Evolutionary conservation across 805 yeast genomes (phyloP), one percentile per base, ranked within the genome.

Genomic region (Kluyveromyces lactis): DNA sequence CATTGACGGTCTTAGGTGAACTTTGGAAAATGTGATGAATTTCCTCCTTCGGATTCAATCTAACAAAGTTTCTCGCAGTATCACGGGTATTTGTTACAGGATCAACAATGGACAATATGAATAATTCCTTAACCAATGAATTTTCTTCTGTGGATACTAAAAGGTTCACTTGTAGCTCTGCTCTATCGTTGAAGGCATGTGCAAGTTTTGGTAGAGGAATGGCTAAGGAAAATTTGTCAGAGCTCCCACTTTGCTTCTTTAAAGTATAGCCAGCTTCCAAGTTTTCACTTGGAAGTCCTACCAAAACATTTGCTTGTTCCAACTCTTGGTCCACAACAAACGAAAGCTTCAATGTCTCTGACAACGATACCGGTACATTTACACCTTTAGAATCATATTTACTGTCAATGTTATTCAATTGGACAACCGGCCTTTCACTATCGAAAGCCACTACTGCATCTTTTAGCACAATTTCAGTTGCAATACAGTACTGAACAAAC

Each of bases 1-100:
- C 60, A 40, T 72, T 63, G 10, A 75, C 77, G 26, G 79, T 73
- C 26, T 59, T 59, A 16, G 78, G 75, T n/a, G 72, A 73, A 3
- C 61, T 56, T 40, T 67, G 69, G 65, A 86, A 86, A 27, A 62
- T 55, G 58, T 84, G 86, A 46, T 58, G 59, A 47, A 86, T 81
- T 60, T 81, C 87, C 2, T 79, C 74, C 53, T 69, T 58, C 11
- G 71, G 56, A 2, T 72, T 81, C 41, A 69, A 60, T 38, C 61
- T 27, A 27, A 27, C 30, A 27, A 27, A 6, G 16, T 27, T 27
- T 6, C 7, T n/a, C 24, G 9, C 6, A 21, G 24, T 9, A 21
- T 21, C n/a, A 21, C 9, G 6, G 24, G 8, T 21, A 6, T 21
- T 21, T 9, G 24, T 26, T n/a, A 32, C 29, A 10, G 30, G 30